A percentile compares a stretch with the other conserved stretches of the same genome.
These are phyloP conservation scores for Termitomyces sp. DNA, from an alignment of 768 basidiomycete species.

Conservation along the genomic window DNA sequence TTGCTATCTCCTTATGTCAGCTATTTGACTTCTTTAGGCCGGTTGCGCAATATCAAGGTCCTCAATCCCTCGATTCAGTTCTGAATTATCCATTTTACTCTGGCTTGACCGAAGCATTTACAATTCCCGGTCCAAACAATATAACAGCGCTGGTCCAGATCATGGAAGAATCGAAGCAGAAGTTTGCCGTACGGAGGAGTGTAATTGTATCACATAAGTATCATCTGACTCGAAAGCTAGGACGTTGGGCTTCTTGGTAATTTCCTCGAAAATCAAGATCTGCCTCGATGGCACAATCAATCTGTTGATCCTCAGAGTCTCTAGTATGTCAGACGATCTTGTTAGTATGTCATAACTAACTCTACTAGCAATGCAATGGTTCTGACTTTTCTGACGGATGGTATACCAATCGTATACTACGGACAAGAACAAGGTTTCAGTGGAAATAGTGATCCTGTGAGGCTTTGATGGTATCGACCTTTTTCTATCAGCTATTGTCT, in stretches of 20 bases:
- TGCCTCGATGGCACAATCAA: conserved; percentile 67
- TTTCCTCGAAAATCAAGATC: conserved; percentile 77
- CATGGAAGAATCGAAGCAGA: conserved; percentile 46
- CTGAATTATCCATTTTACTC: conserved; percentile 69
- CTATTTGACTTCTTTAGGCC: conserved; percentile 28
- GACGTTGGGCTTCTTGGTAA: conserved; percentile 54
- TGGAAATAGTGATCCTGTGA: conserved; percentile 62
- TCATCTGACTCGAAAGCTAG: conserved; percentile 15
- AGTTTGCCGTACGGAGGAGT: conserved; percentile 36
- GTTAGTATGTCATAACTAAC: neutral
- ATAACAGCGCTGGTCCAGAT: conserved; percentile 49
- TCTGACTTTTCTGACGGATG: conserved; percentile 72
- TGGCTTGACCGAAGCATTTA: conserved; percentile 58
- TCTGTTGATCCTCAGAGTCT: conserved; percentile 71
- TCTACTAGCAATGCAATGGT: conserved; percentile 62
- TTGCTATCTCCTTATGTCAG: neutral
- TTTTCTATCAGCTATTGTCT: neutral
- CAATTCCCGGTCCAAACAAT: conserved; percentile 66
- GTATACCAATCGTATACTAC: conserved; percentile 81
- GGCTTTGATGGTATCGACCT: conserved; percentile 11
- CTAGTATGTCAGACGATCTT: conserved; percentile 36
- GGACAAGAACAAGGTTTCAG: conserved; percentile 73
- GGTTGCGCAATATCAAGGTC: conserved; percentile 56
- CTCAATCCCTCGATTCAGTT: conserved; percentile 58
- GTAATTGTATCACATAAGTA: neutral